Evolutionary conservation across 306 rosid species (phyloP), one percentile per base, ranked within the genome.

Genomic region (Ormosia semicastrata): DNA sequence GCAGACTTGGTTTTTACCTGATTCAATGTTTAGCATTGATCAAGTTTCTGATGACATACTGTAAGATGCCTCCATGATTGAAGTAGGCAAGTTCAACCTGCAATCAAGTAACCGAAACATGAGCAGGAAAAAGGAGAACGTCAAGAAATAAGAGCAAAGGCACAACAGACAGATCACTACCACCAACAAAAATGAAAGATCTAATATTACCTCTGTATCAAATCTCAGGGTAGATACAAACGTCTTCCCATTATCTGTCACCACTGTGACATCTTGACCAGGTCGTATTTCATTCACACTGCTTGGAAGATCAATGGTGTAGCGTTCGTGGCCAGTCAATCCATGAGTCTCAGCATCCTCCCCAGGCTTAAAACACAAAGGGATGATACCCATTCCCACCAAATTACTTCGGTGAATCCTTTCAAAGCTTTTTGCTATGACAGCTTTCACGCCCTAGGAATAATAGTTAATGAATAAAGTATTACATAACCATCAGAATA

Each of bases 361-460:
- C 60, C 95, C 97, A 14, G 89, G 6, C 92, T 91, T 93, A 74
- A 91, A 95, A 73, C 98, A 93, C 18, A 95, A 80, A 18, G 99
- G 98, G 75, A 95, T 83, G 64, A 95, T 83, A 50, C 99, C 98
- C 99, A 95, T 95, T 44, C 99, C 99, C 44, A 93, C 99, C 79
- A 95, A 86, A 84, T 95, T 95, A 81, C 99, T 95, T 41, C 98
- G 98, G 86, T 95, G 99, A 89, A 93, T 95, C 80, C 98, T 91
- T 87, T 95, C 99, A 66, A 90, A 95, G 87, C 97, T 91, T 89
- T 93, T 95, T 60, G 98, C 92, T 66, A 95, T 95, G 80, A 95
- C 98, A 15, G 99, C 99, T 85, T 91, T 95, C 83, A 91, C 99
- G 4, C 99, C 99, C 98, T 95, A 76, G 54, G n/a, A 56, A 15